Base-by-base conservation (phyloP, 768 basidiomycete genomes). In the Mycena rebaudengoi region DNA sequence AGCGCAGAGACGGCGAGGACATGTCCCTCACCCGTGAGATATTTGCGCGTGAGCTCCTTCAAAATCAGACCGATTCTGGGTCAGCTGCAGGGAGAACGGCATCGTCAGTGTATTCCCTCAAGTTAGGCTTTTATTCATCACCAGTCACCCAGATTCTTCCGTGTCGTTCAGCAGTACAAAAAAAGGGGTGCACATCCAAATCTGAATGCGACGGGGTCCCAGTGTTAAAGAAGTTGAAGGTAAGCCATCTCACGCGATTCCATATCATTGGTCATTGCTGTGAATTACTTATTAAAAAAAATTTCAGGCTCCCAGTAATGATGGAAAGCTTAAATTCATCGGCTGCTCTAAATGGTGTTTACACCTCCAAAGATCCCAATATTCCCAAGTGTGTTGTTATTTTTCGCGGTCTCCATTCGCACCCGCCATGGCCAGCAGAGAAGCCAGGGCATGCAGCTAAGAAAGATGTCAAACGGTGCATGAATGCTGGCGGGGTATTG, bases 381-480 rank as follows among this genome's bases (percentile, higher is more conserved):
- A 12, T 51, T 2, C 21, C 12, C 16, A 51, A 43, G 18, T 43
- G 39, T 14, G 40, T 54, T 30, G 40, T 54, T 20, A 54, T 54
- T 12, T 30, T 54, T 11, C 53, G 53, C 18, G 40, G 40, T 3
- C 29, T 16, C 20, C 53, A 54, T 20, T 54, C 53, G 5, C 53
- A 54, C 18, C 53, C 53, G 26, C 53, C 53, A 16, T 54, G 53
- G 40, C 53, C 53, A 3, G 16, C 32, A 41, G 53, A 54, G 20
- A 54, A 54, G 21, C 26, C 29, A 33, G 13, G 28, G 10, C n/a
- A 43, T 13, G 53, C 28, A 4, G 53, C 40, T 0, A 43, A 43
- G 29, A 41, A 30, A 10, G 53, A 54, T 11, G 40, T 32, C n/a
- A 43, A 43, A 30, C 28, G 18, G 7, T 54, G 28, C 16, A 2